A percentile compares a stretch with the other conserved stretches of the same genome.
Conservation (phyloP, 345 rosid species). For the Gossypium raimondii region DNA sequence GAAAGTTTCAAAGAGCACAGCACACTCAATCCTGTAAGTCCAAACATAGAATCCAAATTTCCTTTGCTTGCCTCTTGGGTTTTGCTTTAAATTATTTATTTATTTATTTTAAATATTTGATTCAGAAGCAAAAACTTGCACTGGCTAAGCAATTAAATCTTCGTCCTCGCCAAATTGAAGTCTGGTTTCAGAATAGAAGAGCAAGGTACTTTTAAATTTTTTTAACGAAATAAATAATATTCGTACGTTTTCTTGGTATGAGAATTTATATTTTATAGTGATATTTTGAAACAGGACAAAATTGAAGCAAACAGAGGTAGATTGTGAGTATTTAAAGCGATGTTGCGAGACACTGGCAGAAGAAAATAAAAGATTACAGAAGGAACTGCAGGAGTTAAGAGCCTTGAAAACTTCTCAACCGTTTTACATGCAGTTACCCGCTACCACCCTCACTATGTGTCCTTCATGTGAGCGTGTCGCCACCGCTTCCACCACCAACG, state of each 20-base stretch:
- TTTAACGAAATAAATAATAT: background rate
- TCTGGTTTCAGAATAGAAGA: constrained; percentile 96
- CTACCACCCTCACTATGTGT: constrained; percentile 99
- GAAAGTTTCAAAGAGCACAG: constrained; percentile 87
- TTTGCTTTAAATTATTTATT: background rate
- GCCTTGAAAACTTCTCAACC: constrained; percentile 78
- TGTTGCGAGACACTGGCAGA: constrained; percentile 84
- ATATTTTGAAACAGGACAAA: constrained; percentile 53
- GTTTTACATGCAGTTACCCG: constrained; percentile 93
- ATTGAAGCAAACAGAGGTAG: constrained; percentile 91
- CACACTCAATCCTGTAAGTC: constrained; percentile 84
- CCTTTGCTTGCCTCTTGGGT: background rate
- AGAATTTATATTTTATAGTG: background rate
- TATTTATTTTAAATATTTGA: background rate
- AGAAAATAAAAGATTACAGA: constrained; percentile 87
- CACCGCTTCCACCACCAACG: constrained; percentile 28
- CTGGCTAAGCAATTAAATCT: constrained; percentile 84
- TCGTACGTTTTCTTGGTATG: background rate
- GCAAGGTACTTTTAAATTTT: constrained; percentile 52
- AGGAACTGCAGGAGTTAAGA: constrained; percentile 77
- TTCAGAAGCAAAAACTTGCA: constrained; percentile 76
- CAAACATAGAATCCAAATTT: background rate
- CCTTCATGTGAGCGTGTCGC: constrained; percentile 96
- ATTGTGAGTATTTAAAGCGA: constrained; percentile 86
- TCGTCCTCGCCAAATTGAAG: constrained; percentile 94